A percentile compares a stretch with the other conserved stretches of the same genome.
These are phyloP conservation scores for Metschnikowia amazonensis DNA, from an alignment of 805 yeast species.

Conservation along the genomic window DNA sequence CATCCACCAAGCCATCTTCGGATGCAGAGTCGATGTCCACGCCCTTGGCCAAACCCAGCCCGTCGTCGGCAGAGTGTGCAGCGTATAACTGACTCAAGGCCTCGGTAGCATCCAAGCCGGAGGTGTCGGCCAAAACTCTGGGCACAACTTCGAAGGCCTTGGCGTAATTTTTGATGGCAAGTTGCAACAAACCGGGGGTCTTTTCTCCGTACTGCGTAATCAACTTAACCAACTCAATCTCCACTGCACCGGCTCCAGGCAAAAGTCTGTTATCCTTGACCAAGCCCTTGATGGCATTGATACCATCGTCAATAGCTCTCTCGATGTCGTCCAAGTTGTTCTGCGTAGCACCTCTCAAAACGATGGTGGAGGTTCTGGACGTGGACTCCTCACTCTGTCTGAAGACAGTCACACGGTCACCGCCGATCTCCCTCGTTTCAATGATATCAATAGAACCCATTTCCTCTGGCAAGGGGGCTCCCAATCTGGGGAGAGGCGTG, in stretches of 20 bases:
- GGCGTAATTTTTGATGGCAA: conserved; percentile 92
- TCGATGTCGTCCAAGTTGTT: conserved; percentile 91
- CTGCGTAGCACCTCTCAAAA: conserved; percentile 94
- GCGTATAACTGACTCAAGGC: conserved; percentile 87
- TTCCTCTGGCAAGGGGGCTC: conserved; percentile 94
- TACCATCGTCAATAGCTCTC: conserved; percentile 97
- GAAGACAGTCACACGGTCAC: conserved; percentile 93
- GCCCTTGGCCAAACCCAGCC: conserved; percentile 58
- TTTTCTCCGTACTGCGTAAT: conserved; percentile 84
- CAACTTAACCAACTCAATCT: conserved; percentile 78
- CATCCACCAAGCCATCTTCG: conserved; percentile 63
- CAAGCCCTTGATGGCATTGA: conserved; percentile 83
- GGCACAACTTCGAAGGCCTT: conserved; percentile 94
- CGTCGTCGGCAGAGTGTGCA: conserved; percentile 59
- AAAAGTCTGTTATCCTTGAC: conserved; percentile 73
- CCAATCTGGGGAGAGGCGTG: conserved; percentile 88
- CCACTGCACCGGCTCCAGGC: conserved; percentile 97
- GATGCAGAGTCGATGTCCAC: conserved; percentile 67
- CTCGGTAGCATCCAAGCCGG: conserved; percentile 88
- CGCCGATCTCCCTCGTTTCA: conserved; percentile 92
- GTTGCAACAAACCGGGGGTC: conserved; percentile 88
- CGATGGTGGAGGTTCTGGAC: conserved; percentile 79
- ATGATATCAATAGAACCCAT: conserved; percentile 84
- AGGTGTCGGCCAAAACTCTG: conserved; percentile 86
- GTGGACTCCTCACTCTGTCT: conserved; percentile 68